These are phyloP conservation scores for Cryphonectria naterciae DNA, from an alignment of 2,329 filamentous ascomycete genomes.

Conservation along the genomic window DNA sequence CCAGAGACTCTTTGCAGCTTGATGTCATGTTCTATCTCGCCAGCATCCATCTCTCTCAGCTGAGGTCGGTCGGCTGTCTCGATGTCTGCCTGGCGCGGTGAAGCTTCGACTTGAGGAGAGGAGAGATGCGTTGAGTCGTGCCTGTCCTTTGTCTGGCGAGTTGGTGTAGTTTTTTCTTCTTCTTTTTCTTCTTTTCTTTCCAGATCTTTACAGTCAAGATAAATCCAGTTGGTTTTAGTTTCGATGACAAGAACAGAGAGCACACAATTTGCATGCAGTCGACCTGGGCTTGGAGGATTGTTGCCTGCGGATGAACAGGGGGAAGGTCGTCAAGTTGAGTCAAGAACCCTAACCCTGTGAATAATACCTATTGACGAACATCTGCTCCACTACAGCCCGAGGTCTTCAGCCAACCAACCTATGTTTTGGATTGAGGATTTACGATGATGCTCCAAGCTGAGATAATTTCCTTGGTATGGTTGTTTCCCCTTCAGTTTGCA, in stretches of 20 bases:
- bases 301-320: background rate
- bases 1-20: constrained; percentile 64
- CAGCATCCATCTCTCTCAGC: constrained; percentile 57
- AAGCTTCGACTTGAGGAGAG: background rate
- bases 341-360: constrained; percentile 6
- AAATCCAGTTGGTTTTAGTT: background rate
- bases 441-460: too few species aligned
- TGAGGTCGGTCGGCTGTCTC: background rate
- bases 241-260: background rate
- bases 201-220: background rate
- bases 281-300: background rate
- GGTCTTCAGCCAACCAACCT: background rate
- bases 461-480: too few species aligned
- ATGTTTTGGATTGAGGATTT: too few species aligned
- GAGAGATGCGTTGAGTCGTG: background rate
- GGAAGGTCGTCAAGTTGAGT: background rate
- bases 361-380: background rate
- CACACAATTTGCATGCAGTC: background rate
- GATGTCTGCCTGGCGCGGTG: background rate
- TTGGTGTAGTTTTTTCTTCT: background rate
- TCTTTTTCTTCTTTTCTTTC: too few species aligned
- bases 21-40: constrained; percentile 63
- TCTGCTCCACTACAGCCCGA: background rate
- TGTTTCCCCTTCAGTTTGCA: too few species aligned
- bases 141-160: background rate